These are phyloP conservation scores for Paraleonurus japonicus DNA, from an alignment of 257 asterid genomes.

Conservation along the genomic window DNA sequence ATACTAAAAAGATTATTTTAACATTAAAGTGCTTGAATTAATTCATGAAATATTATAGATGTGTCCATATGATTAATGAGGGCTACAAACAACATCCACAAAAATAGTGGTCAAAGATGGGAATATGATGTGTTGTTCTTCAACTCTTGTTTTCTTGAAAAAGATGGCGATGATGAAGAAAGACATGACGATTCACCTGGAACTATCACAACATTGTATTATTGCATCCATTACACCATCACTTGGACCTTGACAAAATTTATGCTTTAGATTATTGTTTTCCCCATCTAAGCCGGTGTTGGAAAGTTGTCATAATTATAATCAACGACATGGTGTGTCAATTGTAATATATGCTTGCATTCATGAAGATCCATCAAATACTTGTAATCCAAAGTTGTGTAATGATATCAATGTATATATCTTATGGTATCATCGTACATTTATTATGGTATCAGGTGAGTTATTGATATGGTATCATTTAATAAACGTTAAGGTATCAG, in stretches of 20 bases:
- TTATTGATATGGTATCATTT: too few relatives aligned
- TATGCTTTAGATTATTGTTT: slow-evolving; percentile 44
- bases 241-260: slow-evolving; percentile 24
- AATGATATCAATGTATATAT: too few relatives aligned
- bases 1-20: slow-evolving; percentile 13
- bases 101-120: slow-evolving; percentile 53
- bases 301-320: too few relatives aligned
- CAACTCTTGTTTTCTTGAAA: slow-evolving; percentile 50
- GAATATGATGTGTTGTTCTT: slow-evolving; percentile 56
- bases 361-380: too few relatives aligned
- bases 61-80: slow-evolving; percentile 38
- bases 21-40: slow-evolving; percentile 23
- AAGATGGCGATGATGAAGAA: slow-evolving; percentile 29
- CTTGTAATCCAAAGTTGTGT: too few relatives aligned
- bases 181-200: slow-evolving; percentile 41
- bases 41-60: slow-evolving; percentile 15
- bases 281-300: background rate
- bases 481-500: too few relatives aligned
- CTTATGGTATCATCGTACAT: too few relatives aligned
- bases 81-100: slow-evolving; percentile 54
- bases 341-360: too few relatives aligned
- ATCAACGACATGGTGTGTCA: too few relatives aligned
- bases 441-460: too few relatives aligned
- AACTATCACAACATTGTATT: slow-evolving; percentile 40
- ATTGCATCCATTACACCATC: too few relatives aligned